These are phyloP conservation scores for Seiridium unicorne DNA, from an alignment of 2,329 filamentous ascomycete genomes.

Conservation along the genomic window DNA sequence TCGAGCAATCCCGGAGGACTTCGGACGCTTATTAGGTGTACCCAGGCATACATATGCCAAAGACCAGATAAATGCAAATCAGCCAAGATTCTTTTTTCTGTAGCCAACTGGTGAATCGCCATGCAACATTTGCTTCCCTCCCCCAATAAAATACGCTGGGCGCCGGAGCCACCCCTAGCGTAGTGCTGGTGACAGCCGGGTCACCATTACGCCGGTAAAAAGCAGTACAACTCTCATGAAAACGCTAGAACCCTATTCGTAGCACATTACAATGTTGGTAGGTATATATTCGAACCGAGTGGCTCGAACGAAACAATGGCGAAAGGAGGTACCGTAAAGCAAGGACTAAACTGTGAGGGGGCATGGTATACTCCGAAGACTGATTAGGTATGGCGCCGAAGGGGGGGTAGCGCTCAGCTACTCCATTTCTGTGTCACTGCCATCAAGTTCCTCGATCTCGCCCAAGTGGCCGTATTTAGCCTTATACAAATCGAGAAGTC, in stretches of 20 bases:
- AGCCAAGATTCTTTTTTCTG: neutral
- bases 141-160: too few species aligned
- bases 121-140: neutral
- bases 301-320: conserved; percentile 6
- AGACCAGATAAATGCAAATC: neutral
- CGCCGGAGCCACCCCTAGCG: too few species aligned
- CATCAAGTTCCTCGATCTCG: conserved; percentile 24
- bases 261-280: conserved; percentile 12
- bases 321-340: conserved; percentile 8
- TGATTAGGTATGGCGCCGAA: neutral
- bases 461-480: conserved; percentile 47
- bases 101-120: neutral
- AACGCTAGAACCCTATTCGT: neutral
- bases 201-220: neutral
- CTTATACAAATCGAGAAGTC: conserved; percentile 63
- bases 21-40: too few species aligned
- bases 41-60: neutral
- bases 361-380: neutral
- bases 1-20: neutral
- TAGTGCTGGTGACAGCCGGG: too few species aligned
- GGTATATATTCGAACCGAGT: conserved; percentile 7
- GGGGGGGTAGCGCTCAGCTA: conserved; percentile 2
- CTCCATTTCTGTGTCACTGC: conserved; percentile 35
- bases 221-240: neutral
- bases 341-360: neutral